These are phyloP conservation scores for Phaeomoniella chlamydospora DNA, from an alignment of 2,329 filamentous ascomycete genomes.

Conservation along the genomic window DNA sequence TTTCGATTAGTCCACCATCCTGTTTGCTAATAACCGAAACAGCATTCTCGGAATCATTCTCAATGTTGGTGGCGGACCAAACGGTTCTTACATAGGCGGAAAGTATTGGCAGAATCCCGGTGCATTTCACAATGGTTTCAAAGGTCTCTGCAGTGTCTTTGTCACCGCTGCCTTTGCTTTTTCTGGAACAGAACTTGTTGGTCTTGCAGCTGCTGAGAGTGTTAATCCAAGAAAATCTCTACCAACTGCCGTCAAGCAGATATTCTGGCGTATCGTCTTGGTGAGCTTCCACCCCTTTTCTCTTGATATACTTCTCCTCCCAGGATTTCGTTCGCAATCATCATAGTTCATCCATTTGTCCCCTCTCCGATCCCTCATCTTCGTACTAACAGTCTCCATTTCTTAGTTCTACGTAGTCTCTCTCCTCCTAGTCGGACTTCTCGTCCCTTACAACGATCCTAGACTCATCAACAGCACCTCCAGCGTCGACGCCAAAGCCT, in stretches of 20 bases:
- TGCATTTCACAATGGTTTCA: conserved; percentile 55
- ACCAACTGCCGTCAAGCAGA: conserved; percentile 73
- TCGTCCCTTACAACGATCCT: conserved; percentile 59
- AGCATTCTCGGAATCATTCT: conserved; percentile 73
- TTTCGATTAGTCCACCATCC: conserved; percentile 1
- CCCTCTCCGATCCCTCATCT: no score
- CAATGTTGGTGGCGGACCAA: conserved; percentile 63
- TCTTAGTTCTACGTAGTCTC: conserved; percentile 66
- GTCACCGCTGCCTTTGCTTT: conserved; percentile 50
- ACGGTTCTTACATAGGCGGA: conserved; percentile 59
- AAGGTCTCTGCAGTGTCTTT: conserved; percentile 49
- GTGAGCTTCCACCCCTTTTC: conserved; percentile 7
- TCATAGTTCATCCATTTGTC: no score
- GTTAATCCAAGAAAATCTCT: conserved; percentile 52
- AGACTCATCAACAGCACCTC: conserved; percentile 45
- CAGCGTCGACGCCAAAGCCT: conserved; percentile 56
- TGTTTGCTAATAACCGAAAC: conserved; percentile 32
- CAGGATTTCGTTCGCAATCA: no score
- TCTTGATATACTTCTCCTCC: no score
- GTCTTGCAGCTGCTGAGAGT: conserved; percentile 45
- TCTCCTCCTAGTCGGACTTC: conserved; percentile 63
- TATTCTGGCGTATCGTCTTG: conserved; percentile 84
- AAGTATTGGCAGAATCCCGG: conserved; percentile 65
- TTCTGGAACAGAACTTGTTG: conserved; percentile 47
- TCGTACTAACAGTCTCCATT: no score